Base-by-base conservation (phyloP, 83 land plant genomes). In the Picea abies region DNA sequence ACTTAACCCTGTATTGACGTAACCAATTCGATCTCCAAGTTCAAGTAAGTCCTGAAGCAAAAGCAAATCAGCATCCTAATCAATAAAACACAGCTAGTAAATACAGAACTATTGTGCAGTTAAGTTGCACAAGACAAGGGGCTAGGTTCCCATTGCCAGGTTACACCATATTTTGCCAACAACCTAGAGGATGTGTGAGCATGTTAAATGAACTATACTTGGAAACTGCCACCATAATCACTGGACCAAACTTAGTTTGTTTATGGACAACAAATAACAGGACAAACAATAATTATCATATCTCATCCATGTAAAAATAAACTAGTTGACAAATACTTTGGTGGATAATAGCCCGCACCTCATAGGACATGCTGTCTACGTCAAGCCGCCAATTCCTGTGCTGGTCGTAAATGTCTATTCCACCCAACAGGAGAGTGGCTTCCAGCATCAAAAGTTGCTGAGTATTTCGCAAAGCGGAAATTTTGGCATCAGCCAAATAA, bases 301-400 rank as follows among this genome's bases (percentile, higher is more conserved):
- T 73, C 44, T 47, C 77, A n/a, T 4, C 60, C 60, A 23, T 75
- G 58, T 47, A 22, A 75, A 49, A n/a, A 75, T n/a, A 44, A 47
- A 75, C 12, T 25, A 49, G 29, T 26, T n/a, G 56, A 71, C 71
- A 71, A 75, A 75, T 75, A 75, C 78, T 75, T 67, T 79, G 44
- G 47, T 79, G 29, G 20, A 56, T 80, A 75, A 47, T 47, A 47
- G 26, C 49, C 29, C 60, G 56, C 29, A 91, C 95, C 93, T 93
- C 95, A 85, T 93, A 93, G 22, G 95, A 79, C 95, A 93, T 91
- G 81, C 83, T 79, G 78, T 93, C 95, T 70, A 91, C 84, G 84
- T 93, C 93, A 26, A 93, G 93, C 5, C 95, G 86, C 89, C 80
- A 86, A 68, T 85, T 90, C 72, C 89, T 85, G 86, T 83, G 86